Conservation (phyloP, 352 stramenopile genomes). For the Globisporangium apiculatum region DNA sequence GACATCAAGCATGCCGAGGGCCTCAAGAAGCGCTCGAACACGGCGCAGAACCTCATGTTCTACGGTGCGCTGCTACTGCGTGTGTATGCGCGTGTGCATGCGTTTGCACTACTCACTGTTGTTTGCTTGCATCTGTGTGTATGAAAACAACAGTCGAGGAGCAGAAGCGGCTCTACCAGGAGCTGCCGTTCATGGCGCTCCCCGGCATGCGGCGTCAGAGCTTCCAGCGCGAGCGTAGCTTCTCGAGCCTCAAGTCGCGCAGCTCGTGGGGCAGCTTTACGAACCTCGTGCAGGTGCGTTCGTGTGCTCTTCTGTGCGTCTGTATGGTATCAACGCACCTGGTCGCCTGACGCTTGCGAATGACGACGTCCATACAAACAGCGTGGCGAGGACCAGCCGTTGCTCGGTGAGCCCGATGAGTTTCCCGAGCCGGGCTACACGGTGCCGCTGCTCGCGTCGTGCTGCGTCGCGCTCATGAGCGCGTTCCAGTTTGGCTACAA, state of each 20-base stretch:
- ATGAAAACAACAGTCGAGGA: conserved; percentile 37
- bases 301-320: too few relatives aligned
- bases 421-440: conserved; percentile 65
- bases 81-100: not conserved
- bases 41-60: conserved; percentile 70
- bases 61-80: conserved; percentile 34
- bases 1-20: conserved; percentile 62
- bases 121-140: not conserved
- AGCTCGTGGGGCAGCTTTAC: conserved; percentile 52
- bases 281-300: conserved; percentile 34
- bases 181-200: conserved; percentile 65
- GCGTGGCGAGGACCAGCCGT: conserved; percentile 68
- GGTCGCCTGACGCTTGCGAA: too few relatives aligned
- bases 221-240: conserved; percentile 67
- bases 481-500: conserved; percentile 75
- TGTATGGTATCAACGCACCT: too few relatives aligned
- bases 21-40: conserved; percentile 74
- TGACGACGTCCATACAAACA: conserved; percentile 3
- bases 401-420: conserved; percentile 45
- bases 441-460: conserved; percentile 53
- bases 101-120: not conserved
- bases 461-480: conserved; percentile 60
- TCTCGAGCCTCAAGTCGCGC: conserved; percentile 55
- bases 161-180: conserved; percentile 66
- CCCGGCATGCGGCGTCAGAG: conserved; percentile 64